phyloP scores from a whole-genome alignment of 1,284 basidiomycete species.

The Leccinum glutinopallens region DNA sequence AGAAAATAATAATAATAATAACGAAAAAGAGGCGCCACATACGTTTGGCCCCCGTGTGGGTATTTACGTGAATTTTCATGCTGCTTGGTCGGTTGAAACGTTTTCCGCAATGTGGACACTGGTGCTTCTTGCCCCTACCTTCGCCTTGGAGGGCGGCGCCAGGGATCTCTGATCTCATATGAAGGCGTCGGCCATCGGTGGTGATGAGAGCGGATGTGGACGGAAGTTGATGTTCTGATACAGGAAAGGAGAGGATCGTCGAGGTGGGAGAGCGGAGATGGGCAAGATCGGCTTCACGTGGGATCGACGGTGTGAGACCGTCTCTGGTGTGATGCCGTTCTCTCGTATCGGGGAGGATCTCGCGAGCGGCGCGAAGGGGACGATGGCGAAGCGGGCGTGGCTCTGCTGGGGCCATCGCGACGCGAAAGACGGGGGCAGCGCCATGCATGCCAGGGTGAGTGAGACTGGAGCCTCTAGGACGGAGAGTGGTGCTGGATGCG shows the following conservation, averaged over 20 bases:
- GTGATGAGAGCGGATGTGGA: constrained; percentile 29
- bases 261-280: constrained; percentile 35
- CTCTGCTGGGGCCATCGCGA: constrained; percentile 31
- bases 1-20: constrained; percentile 5
- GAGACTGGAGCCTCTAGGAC: constrained; percentile 29
- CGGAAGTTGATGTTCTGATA: constrained; percentile 30
- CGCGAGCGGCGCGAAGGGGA: constrained; percentile 24
- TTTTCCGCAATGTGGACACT: constrained; percentile 66
- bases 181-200: constrained; percentile 33
- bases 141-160: constrained; percentile 32
- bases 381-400: constrained; percentile 24
- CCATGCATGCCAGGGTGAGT: constrained; percentile 35
- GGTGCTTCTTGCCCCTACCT: constrained; percentile 52
- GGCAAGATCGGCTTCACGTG: constrained; percentile 33
- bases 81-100: constrained; percentile 79
- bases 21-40: constrained; percentile 36
- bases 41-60: constrained; percentile 78
- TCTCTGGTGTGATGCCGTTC: constrained; percentile 29
- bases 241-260: constrained; percentile 37
- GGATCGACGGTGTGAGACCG: constrained; percentile 29
- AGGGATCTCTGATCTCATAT: constrained; percentile 34
- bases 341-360: constrained; percentile 30
- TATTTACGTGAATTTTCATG: constrained; percentile 73
- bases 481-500: constrained; percentile 43
- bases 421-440: constrained; percentile 39